Percentiles rank a stretch among this genome's conserved stretches.
Conservation (phyloP, 768 basidiomycete species). For the Tephrocybe sp. region DNA sequence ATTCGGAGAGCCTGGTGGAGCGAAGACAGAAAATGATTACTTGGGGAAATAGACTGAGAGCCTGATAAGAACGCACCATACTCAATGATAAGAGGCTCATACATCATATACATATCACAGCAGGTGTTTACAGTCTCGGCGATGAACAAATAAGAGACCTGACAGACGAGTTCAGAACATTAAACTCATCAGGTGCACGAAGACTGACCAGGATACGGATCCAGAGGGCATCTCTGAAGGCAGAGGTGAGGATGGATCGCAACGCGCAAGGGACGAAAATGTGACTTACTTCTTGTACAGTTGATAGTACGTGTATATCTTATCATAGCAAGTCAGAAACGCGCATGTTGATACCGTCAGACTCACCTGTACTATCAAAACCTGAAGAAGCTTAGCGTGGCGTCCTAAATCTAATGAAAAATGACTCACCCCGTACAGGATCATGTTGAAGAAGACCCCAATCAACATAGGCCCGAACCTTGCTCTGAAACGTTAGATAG, state of each 20-base stretch:
- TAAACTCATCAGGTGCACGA: too few species aligned
- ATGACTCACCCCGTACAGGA: slow-evolving; percentile 23
- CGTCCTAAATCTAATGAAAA: not conserved
- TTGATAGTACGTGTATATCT: slow-evolving; percentile 34
- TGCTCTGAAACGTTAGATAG: not conserved
- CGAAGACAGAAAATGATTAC: not conserved
- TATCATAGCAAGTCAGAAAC: not conserved
- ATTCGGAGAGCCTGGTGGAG: slow-evolving; percentile 8
- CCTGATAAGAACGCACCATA: slow-evolving; percentile 25
- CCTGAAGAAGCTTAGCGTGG: slow-evolving; percentile 14
- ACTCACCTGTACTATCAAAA: slow-evolving; percentile 26
- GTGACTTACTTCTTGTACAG: slow-evolving; percentile 28
- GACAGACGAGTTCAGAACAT: not conserved
- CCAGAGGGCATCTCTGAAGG: slow-evolving; percentile 28
- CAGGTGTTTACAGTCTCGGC: slow-evolving; percentile 35
- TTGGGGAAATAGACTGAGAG: not conserved
- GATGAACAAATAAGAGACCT: slow-evolving; percentile 32
- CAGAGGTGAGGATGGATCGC: not conserved
- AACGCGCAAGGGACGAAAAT: not conserved
- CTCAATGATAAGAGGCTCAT: slow-evolving; percentile 35
- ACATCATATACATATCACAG: slow-evolving; percentile 33
- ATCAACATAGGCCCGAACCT: slow-evolving; percentile 30
- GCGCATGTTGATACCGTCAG: not conserved
- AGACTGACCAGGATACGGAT: slow-evolving; percentile 30
- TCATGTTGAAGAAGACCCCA: slow-evolving; percentile 30